These are phyloP conservation scores for Aphanomyces astaci DNA, from an alignment of 352 stramenopile species.

Conservation along the genomic window DNA sequence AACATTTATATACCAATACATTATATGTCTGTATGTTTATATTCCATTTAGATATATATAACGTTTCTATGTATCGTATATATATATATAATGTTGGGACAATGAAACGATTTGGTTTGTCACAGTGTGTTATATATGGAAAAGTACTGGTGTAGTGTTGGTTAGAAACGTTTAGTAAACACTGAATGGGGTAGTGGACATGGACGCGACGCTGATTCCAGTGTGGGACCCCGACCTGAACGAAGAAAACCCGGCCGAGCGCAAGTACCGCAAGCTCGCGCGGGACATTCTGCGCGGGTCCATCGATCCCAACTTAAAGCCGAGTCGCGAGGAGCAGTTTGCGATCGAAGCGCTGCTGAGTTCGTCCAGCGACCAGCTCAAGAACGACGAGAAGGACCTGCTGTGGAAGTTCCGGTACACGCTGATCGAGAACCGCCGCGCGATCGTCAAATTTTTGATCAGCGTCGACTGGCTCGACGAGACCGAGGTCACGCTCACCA, in stretches of 20 bases:
- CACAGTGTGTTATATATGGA: too few relatives aligned
- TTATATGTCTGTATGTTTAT: too few relatives aligned
- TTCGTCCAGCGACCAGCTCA: constrained; percentile 90
- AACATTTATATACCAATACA: too few relatives aligned
- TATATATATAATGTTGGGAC: too few relatives aligned
- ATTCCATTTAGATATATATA: too few relatives aligned
- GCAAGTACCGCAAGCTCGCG: constrained; percentile 97
- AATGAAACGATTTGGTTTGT: too few relatives aligned
- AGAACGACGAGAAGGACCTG: constrained; percentile 88
- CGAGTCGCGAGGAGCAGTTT: constrained; percentile 90
- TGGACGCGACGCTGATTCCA: constrained; percentile 47
- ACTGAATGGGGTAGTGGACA: constrained; percentile 30
- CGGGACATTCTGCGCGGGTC: constrained; percentile 93
- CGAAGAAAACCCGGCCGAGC: constrained; percentile 90
- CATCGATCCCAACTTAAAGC: constrained; percentile 96
- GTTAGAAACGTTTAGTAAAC: too few relatives aligned
- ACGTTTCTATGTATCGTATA: too few relatives aligned
- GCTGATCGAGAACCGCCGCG: constrained; percentile 91
- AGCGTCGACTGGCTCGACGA: constrained; percentile 98
- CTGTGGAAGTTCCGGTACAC: constrained; percentile 96
- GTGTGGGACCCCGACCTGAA: constrained; percentile 83
- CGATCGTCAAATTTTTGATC: constrained; percentile 97
- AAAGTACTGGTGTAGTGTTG: too few relatives aligned
- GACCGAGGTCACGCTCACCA: constrained; percentile 92
- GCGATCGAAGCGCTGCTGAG: constrained; percentile 89